Percentiles rank a stretch among this genome's conserved stretches.
These are phyloP conservation scores for Eutrema japonicum DNA, from an alignment of 345 rosid genomes.

Conservation along the genomic window DNA sequence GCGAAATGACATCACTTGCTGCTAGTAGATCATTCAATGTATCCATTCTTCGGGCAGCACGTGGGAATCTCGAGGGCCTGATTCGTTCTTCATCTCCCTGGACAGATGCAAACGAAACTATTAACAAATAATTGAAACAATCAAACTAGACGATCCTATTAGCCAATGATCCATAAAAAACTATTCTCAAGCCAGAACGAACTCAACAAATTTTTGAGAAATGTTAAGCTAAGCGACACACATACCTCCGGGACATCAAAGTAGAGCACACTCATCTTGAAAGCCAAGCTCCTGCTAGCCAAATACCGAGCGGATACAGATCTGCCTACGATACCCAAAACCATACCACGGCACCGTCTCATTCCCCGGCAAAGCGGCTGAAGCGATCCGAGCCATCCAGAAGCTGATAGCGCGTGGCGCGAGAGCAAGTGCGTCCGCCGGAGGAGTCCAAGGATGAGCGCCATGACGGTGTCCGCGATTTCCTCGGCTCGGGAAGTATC, in stretches of 20 bases:
- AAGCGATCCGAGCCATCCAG: constrained; percentile 94
- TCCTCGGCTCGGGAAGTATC: constrained; percentile 94
- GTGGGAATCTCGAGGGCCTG: constrained; percentile 71
- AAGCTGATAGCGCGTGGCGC: constrained; percentile 81
- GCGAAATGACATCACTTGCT: constrained; percentile 93
- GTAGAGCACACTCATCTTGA: constrained; percentile 95
- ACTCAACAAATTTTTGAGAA: not conserved
- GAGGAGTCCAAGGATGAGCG: constrained; percentile 90
- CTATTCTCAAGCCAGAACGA: not conserved
- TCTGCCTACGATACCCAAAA: constrained; percentile 92
- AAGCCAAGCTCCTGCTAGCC: constrained; percentile 90
- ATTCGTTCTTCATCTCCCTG: constrained; percentile 71
- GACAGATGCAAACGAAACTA: constrained; percentile 30
- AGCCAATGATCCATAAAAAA: too few relatives aligned
- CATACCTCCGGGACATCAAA: constrained; percentile 83
- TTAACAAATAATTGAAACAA: constrained; percentile 2
- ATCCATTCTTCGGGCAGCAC: constrained; percentile 97
- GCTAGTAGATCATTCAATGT: constrained; percentile 94
- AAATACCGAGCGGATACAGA: constrained; percentile 81
- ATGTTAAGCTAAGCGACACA: too few relatives aligned
- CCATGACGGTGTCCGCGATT: constrained; percentile 98
- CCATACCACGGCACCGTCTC: constrained; percentile 96
- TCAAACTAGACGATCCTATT: not conserved
- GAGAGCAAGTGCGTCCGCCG: constrained; percentile 91
- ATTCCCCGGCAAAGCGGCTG: constrained; percentile 96